Percentiles rank a stretch among this genome's conserved stretches.
phyloP scores from a whole-genome alignment of 2,329 filamentous ascomycete species.

The Raffaelea arxii region DNA sequence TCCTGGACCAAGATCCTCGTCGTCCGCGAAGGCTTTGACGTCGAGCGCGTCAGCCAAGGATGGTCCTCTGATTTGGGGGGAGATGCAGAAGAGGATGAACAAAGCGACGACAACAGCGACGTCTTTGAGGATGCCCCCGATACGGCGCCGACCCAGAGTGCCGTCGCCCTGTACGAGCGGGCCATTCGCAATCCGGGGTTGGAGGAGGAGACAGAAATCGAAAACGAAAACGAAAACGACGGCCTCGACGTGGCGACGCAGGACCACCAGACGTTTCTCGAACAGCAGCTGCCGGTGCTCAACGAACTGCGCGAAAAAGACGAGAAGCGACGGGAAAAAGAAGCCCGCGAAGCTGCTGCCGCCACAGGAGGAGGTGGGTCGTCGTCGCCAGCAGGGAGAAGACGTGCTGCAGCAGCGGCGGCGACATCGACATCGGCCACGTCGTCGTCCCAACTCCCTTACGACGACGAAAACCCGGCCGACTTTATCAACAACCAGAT shows the following conservation, averaged over 20 bases:
- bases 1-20: constrained; percentile 97
- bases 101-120: constrained; percentile 1
- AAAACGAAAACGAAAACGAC: not conserved
- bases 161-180: constrained; percentile 67
- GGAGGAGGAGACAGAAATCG: constrained; percentile 26
- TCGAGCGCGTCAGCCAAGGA: constrained; percentile 72
- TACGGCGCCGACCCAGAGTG: constrained; percentile 17
- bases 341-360: constrained; percentile 24
- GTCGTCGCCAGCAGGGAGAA: too few species aligned
- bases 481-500: constrained; percentile 64
- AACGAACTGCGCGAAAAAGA: constrained; percentile 49
- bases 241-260: constrained; percentile 54
- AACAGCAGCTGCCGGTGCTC: constrained; percentile 63
- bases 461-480: constrained; percentile 20
- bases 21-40: constrained; percentile 82
- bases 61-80: constrained; percentile 80
- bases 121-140: not conserved
- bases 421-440: constrained; percentile 24
- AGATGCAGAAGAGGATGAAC: constrained; percentile 2
- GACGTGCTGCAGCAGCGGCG: too few species aligned
- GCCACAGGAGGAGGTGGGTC: constrained; percentile 15
- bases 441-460: constrained; percentile 20
- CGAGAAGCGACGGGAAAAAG: constrained; percentile 28
- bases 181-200: constrained; percentile 67
- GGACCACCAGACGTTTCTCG: constrained; percentile 70